A percentile compares a stretch with the other conserved stretches of the same genome.
These are phyloP conservation scores for Fusarium virguliforme DNA, from an alignment of 2,329 filamentous ascomycete genomes.

Conservation along the genomic window DNA sequence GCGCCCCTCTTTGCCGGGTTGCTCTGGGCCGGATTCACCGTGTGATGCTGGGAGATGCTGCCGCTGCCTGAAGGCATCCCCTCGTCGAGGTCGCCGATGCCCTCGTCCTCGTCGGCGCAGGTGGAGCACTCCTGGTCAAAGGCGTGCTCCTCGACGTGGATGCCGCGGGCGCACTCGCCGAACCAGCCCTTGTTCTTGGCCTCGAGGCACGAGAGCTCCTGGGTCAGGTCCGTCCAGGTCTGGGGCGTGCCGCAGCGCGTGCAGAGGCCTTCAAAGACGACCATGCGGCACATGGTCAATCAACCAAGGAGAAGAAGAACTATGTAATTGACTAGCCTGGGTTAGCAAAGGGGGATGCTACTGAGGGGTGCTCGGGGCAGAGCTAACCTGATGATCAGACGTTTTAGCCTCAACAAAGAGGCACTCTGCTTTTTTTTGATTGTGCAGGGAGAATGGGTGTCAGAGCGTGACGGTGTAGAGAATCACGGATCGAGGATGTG, in stretches of 20 bases:
- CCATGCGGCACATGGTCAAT: slow-evolving; percentile 63
- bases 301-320: too few relatives aligned
- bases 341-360: background rate
- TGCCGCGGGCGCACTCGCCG: slow-evolving; percentile 61
- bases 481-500: background rate
- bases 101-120: slow-evolving; percentile 62
- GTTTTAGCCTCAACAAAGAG: slow-evolving; percentile 1
- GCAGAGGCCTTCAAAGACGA: slow-evolving; percentile 63
- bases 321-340: background rate
- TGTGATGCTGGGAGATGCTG: slow-evolving; percentile 12
- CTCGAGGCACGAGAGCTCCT: slow-evolving; percentile 65
- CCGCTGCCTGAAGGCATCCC: slow-evolving; percentile 34
- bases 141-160: slow-evolving; percentile 60
- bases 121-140: slow-evolving; percentile 66
- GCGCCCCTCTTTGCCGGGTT: slow-evolving; percentile 46
- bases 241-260: slow-evolving; percentile 60
- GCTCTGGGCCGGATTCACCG: slow-evolving; percentile 13
- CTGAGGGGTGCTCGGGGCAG: background rate
- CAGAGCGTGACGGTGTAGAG: slow-evolving; percentile 4
- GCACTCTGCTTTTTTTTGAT: background rate
- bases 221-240: slow-evolving; percentile 63
- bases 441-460: slow-evolving; percentile 6
- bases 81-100: slow-evolving; percentile 60
- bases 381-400: slow-evolving; percentile 6
- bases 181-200: slow-evolving; percentile 66